Base-by-base conservation (phyloP, 2,329 filamentous ascomycete species). In the Endoconidiophora laricicola region DNA sequence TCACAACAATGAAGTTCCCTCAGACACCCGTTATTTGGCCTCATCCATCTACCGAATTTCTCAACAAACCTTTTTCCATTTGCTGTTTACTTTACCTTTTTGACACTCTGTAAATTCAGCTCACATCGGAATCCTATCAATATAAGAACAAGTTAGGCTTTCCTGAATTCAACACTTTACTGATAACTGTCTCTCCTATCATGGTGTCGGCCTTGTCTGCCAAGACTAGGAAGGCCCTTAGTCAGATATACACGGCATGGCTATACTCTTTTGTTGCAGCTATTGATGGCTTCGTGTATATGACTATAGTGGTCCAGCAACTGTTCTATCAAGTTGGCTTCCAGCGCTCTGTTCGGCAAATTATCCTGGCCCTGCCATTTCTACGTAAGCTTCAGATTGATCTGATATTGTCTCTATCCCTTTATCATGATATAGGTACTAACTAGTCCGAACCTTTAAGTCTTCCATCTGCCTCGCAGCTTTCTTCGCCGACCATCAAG, bases 331-430 rank as follows among this genome's bases (percentile, higher is more conserved):
- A 54, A 26, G 24, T 54, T 20, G 52, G 52, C 2, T 38, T 48
- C 12, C 39, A 38, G 16, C 46, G 51, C 12, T 36, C 47, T 23
- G 16, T 50, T 20, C 14, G 18, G 10, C 44, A 49, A 12, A 10
- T 44, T 9, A 23, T 41, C n/a, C 41, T 16, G 57, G 76, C 76
- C 14, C 64, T 88, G 41, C 84, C 83, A 10, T 88, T 84, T 60
- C 66, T 90, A 24, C 57, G 83, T 88, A 66, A 55, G 65, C 39
- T 44, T 16, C 24, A 12, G 9, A 6, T 33, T 22, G 14, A 22
- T 10, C 16, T 24, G 9, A 14, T 43, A 23, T 43, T 43, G 4
- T 43, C 14, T 43, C 14, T 43, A 12, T 14, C n/a, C 16, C 14
- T 6, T 2, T 4, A 33, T 33, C 29, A 23, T n/a, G 16, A 18